Evolutionary conservation across 2,329 filamentous ascomycete species (phyloP).

Genomic region (Leptographium radiaticola): DNA sequence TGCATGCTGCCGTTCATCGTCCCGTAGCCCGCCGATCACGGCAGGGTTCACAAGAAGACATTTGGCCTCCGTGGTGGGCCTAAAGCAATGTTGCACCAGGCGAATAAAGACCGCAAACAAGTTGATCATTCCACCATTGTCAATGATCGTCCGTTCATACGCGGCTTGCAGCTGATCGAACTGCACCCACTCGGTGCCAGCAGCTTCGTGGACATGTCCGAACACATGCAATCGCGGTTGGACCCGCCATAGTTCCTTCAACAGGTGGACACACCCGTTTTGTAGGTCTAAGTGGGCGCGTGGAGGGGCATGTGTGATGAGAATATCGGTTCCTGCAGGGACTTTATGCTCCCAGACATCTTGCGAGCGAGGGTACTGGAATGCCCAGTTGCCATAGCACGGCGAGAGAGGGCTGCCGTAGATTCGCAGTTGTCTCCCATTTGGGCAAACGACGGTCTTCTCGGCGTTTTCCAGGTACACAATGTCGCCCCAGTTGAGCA

Average conservation of each 20-base stretch:
- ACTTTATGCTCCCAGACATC: conserved; percentile 17
- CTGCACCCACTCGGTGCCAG: conserved; percentile 4
- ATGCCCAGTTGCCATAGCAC: conserved; percentile 24
- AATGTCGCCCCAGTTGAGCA: conserved; percentile 20
- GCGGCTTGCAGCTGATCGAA: conserved; percentile 7
- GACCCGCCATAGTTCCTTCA: conserved; percentile 19
- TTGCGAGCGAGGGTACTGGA: conserved; percentile 22
- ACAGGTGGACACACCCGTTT: conserved; percentile 15
- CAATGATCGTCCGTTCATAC: conserved; percentile 5
- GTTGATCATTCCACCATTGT: conserved; percentile 2
- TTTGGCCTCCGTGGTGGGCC: neutral
- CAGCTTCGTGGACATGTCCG: conserved; percentile 22
- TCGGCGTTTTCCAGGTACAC: conserved; percentile 20
- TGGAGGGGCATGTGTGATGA: conserved; percentile 23
- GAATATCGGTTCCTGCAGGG: conserved; percentile 17
- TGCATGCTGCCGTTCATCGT: neutral
- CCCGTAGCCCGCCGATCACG: conserved; percentile 4
- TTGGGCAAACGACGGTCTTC: conserved; percentile 14
- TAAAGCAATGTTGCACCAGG: neutral
- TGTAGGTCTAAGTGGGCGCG: conserved; percentile 19
- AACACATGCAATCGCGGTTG: conserved; percentile 22
- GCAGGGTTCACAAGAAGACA: conserved; percentile 3
- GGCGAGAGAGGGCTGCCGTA: conserved; percentile 23
- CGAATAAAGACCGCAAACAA: neutral
- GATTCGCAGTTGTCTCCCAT: conserved; percentile 19